These are phyloP conservation scores for Phialocephala subalpina DNA, from an alignment of 2,329 filamentous ascomycete genomes.

Conservation along the genomic window DNA sequence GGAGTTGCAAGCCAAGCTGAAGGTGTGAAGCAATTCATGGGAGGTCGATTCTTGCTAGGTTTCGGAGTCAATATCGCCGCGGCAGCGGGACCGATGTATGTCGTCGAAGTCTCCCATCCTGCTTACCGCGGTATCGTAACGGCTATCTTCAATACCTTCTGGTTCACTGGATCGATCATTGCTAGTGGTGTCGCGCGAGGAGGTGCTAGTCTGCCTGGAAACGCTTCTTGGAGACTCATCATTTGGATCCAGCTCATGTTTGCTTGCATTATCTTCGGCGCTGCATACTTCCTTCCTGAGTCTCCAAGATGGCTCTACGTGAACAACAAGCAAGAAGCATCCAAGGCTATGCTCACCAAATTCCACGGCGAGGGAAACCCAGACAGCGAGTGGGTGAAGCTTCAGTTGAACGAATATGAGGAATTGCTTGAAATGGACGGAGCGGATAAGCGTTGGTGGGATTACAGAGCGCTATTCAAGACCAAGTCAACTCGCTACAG, in stretches of 20 bases:
- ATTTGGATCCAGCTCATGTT: constrained; percentile 57
- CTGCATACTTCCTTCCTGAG: constrained; percentile 65
- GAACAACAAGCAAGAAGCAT: constrained; percentile 60
- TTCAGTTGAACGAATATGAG: constrained; percentile 56
- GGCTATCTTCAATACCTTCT: constrained; percentile 43
- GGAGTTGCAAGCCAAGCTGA: constrained; percentile 46
- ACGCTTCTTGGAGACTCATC: constrained; percentile 59
- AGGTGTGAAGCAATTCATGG: constrained; percentile 54
- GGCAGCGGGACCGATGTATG: constrained; percentile 56
- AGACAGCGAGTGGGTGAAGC: constrained; percentile 58
- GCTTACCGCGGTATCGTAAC: constrained; percentile 54
- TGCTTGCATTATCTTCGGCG: constrained; percentile 53
- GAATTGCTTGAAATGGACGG: constrained; percentile 57
- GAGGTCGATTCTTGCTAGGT: constrained; percentile 68
- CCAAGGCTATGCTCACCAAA: constrained; percentile 59
- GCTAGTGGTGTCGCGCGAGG: constrained; percentile 63
- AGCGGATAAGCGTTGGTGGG: constrained; percentile 63
- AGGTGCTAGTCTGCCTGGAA: constrained; percentile 49
- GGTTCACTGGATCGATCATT: constrained; percentile 59
- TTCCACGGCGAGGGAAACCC: constrained; percentile 61
- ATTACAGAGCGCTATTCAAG: constrained; percentile 61
- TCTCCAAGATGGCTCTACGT: constrained; percentile 69
- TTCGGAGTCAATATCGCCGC: constrained; percentile 60
- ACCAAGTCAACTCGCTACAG: constrained; percentile 56
- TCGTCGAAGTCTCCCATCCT: constrained; percentile 56